These are phyloP conservation scores for Mucor irregularis DNA, from an alignment of 371 early-diverging fungal genomes.

Conservation along the genomic window DNA sequence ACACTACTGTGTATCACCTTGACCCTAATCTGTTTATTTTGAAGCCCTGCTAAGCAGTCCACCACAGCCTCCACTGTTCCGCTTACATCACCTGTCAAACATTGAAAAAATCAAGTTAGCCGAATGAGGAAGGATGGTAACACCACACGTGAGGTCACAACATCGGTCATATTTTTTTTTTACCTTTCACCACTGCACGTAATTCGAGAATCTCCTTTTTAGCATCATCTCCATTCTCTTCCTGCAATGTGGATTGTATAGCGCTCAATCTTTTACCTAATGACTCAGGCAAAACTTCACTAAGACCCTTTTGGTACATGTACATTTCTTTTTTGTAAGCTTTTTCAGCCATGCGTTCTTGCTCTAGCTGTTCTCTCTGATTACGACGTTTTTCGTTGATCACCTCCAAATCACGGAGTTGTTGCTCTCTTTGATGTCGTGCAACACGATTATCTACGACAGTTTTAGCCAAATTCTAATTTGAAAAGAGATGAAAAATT, in stretches of 20 bases:
- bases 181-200: conserved; percentile 61
- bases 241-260: conserved; percentile 20
- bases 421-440: conserved; percentile 60
- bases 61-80: conserved; percentile 93
- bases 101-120: not conserved
- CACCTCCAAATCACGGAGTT: conserved; percentile 67
- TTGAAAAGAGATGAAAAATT: conserved; percentile 5
- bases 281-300: conserved; percentile 56
- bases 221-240: conserved; percentile 20
- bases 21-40: conserved; percentile 74
- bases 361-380: conserved; percentile 58
- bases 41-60: conserved; percentile 75
- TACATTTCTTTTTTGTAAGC: conserved; percentile 66
- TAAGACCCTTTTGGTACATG: conserved; percentile 69
- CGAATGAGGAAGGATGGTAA: not conserved
- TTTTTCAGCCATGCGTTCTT: conserved; percentile 60
- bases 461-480: conserved; percentile 75
- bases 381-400: conserved; percentile 77
- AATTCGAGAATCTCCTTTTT: conserved; percentile 53
- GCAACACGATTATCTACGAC: conserved; percentile 71
- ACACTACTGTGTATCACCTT: conserved; percentile 81
- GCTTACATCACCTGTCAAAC: conserved; percentile 83
- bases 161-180: not conserved
- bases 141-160: conserved; percentile 6
- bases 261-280: conserved; percentile 46